Conservation (phyloP, 2,329 filamentous ascomycete species). For the Monilinia laxa region DNA sequence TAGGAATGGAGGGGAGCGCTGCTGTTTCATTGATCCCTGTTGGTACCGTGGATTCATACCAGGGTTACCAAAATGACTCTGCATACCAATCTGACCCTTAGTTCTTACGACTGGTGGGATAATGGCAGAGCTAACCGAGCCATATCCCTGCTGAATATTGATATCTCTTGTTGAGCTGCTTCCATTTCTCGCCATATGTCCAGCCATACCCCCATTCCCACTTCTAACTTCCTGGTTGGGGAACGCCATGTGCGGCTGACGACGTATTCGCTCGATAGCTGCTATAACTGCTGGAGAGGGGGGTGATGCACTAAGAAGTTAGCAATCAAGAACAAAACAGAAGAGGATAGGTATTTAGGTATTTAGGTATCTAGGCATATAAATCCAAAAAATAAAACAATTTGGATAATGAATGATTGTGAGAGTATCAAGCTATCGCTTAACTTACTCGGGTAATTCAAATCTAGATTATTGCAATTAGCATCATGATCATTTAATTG, state of each 20-base stretch:
- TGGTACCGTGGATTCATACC: too few relatives aligned
- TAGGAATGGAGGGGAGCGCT: too few relatives aligned
- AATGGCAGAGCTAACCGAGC: neutral
- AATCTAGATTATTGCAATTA: neutral
- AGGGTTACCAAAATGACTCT: neutral
- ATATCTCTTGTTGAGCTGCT: neutral
- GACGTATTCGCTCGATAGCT: neutral
- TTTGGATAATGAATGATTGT: neutral
- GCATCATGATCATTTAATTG: neutral
- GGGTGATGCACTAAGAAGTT: neutral
- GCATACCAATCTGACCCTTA: neutral
- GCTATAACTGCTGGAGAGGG: neutral
- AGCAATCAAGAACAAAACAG: neutral
- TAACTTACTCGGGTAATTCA: neutral
- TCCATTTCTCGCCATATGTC: neutral
- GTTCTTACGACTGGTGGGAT: too few relatives aligned
- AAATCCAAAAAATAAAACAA: neutral
- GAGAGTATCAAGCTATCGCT: neutral
- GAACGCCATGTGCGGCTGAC: too few relatives aligned
- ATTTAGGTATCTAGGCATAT: neutral
- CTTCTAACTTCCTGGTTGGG: neutral
- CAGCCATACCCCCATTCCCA: too few relatives aligned
- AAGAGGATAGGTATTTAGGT: too few relatives aligned
- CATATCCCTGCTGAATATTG: neutral
- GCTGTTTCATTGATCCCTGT: neutral